Evolutionary conservation across 2,329 filamentous ascomycete genomes (phyloP), one percentile per base, ranked within the genome.

Genomic region (Cercospora canescens): DNA sequence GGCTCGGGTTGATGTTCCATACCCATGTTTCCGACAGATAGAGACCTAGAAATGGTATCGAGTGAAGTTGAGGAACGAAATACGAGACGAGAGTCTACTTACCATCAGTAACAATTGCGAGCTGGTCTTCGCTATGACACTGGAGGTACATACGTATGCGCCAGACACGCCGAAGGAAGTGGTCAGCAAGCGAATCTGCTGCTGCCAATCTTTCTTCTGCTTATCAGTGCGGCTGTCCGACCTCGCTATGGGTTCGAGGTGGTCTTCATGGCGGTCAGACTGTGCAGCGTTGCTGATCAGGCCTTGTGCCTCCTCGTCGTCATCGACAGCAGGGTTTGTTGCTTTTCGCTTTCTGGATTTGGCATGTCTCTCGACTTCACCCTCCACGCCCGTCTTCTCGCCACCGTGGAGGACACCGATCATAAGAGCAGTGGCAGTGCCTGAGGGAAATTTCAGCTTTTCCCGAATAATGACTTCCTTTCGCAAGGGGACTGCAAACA

Each of bases 1-100:
- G 90, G 54, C 93, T 97, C 0, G 95, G 95, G 71, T 99, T 99
- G 6, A 99, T 82, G 0, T 92, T 95, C 95, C 95, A 99, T 1
- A 97, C 86, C 94, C 94, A 99, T 1, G 87, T 87, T 1, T 86
- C 81, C 0, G 93, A 93, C 6, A 96, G 86, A 1, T 86, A 80
- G 0, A 85, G 80, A 0, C 95, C 95, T 71, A 98, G 92, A 28
- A 99, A 83, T 0, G 95, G 95, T n/a, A 99, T 82, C 70, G 92
- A 90, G 63, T 93, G 90, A 21, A 98, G 80, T 58, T 92, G 82
- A 0, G 95, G 95, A 61, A 97, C 83, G 78, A 99, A 99, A 78
- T 96, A 98, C 1, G 93, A 95, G 32, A 89, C 83, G 7, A 98
- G 80, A 0, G 95, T 98, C 80, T 93, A 86, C 7, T 63, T 54